Evolutionary conservation across 1,139 yeast genomes (phyloP), one percentile per base, ranked within the genome.

Genomic region (Candida sp.): DNA sequence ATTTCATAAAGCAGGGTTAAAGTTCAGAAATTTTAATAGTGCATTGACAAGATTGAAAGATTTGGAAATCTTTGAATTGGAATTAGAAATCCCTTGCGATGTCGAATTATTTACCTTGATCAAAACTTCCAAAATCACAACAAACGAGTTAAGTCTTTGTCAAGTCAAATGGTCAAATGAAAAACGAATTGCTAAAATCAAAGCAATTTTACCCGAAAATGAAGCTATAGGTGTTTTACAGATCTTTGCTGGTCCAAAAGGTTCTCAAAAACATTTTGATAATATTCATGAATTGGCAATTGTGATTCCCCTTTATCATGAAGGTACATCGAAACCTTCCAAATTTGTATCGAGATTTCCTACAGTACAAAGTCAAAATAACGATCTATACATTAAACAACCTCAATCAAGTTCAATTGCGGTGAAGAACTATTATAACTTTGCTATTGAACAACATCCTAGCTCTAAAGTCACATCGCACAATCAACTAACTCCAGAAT

Each of bases 341-440:
- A 66, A 64, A 47, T 88, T 91, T 69, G 88, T 89, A 9, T 80
- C 82, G 15, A 70, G 91, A 35, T 84, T 79, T 54, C 89, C 95
- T 4, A 79, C 91, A 0, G 81, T 82, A 12, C 84, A 79, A 51
- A 76, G 87, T 41, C 82, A 79, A 56, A 73, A 75, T 41, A 81
- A 84, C 50, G 99, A 91, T 58, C 66, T 90, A 41, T 93, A 91
- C 61, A 79, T 93, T 45, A 77, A 79, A 46, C 87, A 85, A 53
- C 99, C 99, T 1, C 98, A 91, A 60, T 79, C 86, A 47, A 79
- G 75, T 49, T 74, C 76, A 48, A 66, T 93, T 40, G 66, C 76
- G 12, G 69, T 66, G 33, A 81, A 79, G 33, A 80, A 79, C 49
- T 74, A 81, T 11, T 87, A 87, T 54, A 76, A 70, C 45, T 89